Evolutionary conservation across 2,329 filamentous ascomycete genomes (phyloP), one percentile per base, ranked within the genome.

Genomic region (Alternaria atra): DNA sequence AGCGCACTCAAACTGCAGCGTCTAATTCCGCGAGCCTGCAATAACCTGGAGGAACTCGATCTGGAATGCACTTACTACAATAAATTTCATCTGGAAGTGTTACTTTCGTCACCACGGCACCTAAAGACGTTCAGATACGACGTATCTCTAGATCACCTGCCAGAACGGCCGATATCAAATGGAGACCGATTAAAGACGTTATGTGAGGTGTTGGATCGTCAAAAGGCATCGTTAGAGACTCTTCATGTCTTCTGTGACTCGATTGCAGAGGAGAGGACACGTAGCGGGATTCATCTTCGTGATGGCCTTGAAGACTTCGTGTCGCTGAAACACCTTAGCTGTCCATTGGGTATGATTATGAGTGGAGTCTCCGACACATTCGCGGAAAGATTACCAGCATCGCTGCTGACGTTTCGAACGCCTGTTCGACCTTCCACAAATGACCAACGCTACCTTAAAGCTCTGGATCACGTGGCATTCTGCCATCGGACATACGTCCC

Each of bases 41-140:
- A 67, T 34, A 61, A 68, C 32, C n/a, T 72, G 0, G 57, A 69
- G 9, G 60, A 64, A 8, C 55, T 74, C n/a, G 17, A 46, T 15
- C 32, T 74, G 8, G 43, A 67, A 13, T 35, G 59, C 13, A 61
- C 56, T 8, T 67, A 63, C 8, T 17, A 73, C 8, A 40, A 62
- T 1, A 52, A 51, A 10, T 46, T 61, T 7, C 53, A 62, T 23
- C 35, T 74, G 5, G 52, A 35, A 6, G 55, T 69, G 12, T 35
- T 74, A 7, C n/a, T 73, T 13, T 51, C 54, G 27, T 71, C 67
- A 4, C 25, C 68, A 29, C 52, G 58, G 32, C 34, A 34, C 5
- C 44, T 74, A 27, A 72, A 60, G 30, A 34, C 15, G 4, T 69
- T 74, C 32, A 48, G 54, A n/a, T 69, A 69, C 27, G 52, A 61